phyloP scores from a whole-genome alignment of 2,329 filamentous ascomycete genomes.

The Claviceps pusilla region DNA sequence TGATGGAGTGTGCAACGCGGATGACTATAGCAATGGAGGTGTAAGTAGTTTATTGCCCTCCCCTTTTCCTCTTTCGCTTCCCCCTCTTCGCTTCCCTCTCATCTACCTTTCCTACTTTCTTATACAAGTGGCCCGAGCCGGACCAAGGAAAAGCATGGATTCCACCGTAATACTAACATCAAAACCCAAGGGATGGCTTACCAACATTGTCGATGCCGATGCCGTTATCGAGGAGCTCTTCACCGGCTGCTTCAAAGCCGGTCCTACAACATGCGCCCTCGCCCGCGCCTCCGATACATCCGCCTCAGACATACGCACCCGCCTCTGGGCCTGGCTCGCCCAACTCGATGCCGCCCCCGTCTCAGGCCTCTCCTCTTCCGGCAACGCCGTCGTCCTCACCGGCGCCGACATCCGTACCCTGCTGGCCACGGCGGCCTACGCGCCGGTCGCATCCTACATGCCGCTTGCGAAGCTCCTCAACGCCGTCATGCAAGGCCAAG shows the following conservation, averaged over 20 bases:
- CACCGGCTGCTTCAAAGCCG: constrained; percentile 20
- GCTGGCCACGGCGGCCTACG: constrained; percentile 17
- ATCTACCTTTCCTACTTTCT: neutral
- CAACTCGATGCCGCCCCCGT: constrained; percentile 16
- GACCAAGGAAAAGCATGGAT: too few species aligned
- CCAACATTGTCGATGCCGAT: constrained; percentile 24
- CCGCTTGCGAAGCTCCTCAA: constrained; percentile 7
- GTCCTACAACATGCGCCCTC: constrained; percentile 16
- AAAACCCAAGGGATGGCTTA: constrained; percentile 17
- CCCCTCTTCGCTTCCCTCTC: too few species aligned
- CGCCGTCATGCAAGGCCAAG: constrained; percentile 9
- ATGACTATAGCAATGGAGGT: constrained; percentile 19
- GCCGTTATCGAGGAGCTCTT: constrained; percentile 20
- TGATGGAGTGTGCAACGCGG: constrained; percentile 22
- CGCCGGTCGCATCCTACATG: constrained; percentile 10
- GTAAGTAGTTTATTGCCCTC: constrained; percentile 10
- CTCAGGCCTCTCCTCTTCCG: constrained; percentile 8
- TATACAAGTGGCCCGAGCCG: too few species aligned
- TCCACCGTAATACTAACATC: too few species aligned
- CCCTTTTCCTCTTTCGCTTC: too few species aligned
- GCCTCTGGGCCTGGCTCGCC: constrained; percentile 18
- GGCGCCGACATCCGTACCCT: constrained; percentile 15
- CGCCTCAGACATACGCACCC: constrained; percentile 15
- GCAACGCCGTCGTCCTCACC: constrained; percentile 15
- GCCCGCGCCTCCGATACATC: constrained; percentile 12